Percentiles rank a stretch among this genome's conserved stretches.
Evolutionary conservation across 345 rosid species (phyloP).

Genomic region (Abelmoschus esculentus): DNA sequence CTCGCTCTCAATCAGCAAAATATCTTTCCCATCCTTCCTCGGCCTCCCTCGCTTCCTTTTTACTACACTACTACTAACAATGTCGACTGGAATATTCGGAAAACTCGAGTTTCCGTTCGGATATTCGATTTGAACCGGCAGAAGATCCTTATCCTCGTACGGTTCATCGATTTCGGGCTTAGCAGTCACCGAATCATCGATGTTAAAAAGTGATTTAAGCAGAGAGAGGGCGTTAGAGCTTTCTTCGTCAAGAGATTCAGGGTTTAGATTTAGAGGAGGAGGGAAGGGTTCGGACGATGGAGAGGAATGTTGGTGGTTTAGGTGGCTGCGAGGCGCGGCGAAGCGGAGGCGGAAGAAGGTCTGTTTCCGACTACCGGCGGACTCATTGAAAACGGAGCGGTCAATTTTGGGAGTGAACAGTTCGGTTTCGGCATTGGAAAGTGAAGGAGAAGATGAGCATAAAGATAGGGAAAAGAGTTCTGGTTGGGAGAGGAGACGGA

Average conservation of each 20-base stretch:
- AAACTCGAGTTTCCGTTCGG: conserved; percentile 5
- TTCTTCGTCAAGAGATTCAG: conserved; percentile 40
- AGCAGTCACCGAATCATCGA: conserved; percentile 26
- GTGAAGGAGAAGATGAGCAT: conserved; percentile 31
- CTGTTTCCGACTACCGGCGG: conserved; percentile 89
- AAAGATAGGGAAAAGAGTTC: conserved; percentile 45
- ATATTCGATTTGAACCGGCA: conserved; percentile 32
- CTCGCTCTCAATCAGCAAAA: conserved; percentile 10
- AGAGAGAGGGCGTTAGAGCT: conserved; percentile 36
- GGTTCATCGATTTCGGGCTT: not conserved
- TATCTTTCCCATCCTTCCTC: conserved; percentile 28
- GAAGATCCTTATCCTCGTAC: conserved; percentile 23
- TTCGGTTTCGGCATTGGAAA: conserved; percentile 27
- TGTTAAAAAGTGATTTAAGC: conserved; percentile 52
- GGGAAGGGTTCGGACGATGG: conserved; percentile 18
- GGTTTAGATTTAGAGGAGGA: conserved; percentile 6
- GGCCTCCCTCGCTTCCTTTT: conserved; percentile 68
- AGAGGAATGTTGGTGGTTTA: conserved; percentile 9
- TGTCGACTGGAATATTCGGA: conserved; percentile 15
- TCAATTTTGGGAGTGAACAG: conserved; percentile 69
- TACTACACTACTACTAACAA: conserved; percentile 18
- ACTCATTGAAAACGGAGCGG: conserved; percentile 86
- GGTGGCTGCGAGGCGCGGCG: conserved; percentile 42
- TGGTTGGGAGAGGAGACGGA: conserved; percentile 50
- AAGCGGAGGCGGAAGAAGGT: conserved; percentile 86